Evolutionary conservation across 2,329 filamentous ascomycete species (phyloP), one percentile per base, ranked within the genome.

Genomic region (Fusarium nelsonii): DNA sequence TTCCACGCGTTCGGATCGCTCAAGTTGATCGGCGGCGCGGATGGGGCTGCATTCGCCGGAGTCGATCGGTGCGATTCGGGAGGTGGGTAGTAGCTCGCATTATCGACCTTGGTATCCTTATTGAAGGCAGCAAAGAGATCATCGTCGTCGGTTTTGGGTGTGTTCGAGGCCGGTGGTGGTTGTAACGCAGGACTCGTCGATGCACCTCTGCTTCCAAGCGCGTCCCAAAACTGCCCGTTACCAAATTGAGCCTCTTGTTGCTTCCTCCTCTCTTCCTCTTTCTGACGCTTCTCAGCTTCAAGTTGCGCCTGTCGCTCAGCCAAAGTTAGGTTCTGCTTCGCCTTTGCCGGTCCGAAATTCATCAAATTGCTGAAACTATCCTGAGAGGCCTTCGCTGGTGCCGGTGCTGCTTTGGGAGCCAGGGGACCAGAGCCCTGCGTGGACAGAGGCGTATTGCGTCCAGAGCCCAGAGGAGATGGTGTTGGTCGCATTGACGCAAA

Each of bases 361-460:
- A 94, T 84, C 52, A 96, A 83, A 73, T 90, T 91, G 74, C 92
- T 92, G 80, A 96, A 96, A 82, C 91, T 93, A 76, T 96, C 92
- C 46, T 85, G 81, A 8, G 86, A 79, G 36, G 89, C 74, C 71
- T 87, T 91, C 6, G 80, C 61, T 3, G 81, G 70, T 14, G 80
- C 61, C 4, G 81, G 70, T 12, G 84, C 80, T 5, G 75, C 79
- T 68, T 82, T 89, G 78, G 78, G 79, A 61, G 69, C 80, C 53
- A 80, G 76, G 36, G 63, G 69, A 6, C 83, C 83, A 16, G 84
- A 84, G 8, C 75, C 80, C 53, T 87, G 84, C 10, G 81, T 72
- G 7, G 86, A 86, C 40, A 88, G 74, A 18, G 88, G 87, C 15
- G 86, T 90, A 74, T 82, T 88, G 67, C 83, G 83, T 37, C 84